Base-by-base conservation (phyloP, 2,329 filamentous ascomycete genomes). In the Aspergillus piperis region DNA sequence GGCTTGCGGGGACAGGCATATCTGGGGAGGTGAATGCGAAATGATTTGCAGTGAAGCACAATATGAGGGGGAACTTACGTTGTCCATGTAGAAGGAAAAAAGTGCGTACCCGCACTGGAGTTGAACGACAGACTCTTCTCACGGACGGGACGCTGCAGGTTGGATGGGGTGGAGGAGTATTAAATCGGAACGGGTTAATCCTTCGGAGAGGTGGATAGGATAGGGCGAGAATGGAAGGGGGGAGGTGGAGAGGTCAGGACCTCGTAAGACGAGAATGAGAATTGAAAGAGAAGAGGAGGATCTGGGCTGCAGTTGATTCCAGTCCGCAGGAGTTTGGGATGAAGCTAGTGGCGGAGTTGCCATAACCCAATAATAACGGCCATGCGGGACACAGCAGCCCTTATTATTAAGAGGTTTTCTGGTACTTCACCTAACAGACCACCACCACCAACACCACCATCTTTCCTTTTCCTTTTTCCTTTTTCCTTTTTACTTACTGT, bases 11-110 rank as follows among this genome's bases (percentile, higher is more conserved):
- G 10, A 41, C 30, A 25, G 49, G 25, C 13, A 25, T 11, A 51
- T 25, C 25, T 27, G 25, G 5, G 3, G 25, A 30, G 10, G 25
- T 32, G 5, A n/a, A 50, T n/a, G 47, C 47, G 47, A 50, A 30
- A 15, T n/a, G 23, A 15, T n/a, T 13, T 23, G 8, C 17, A 27
- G 8, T 7, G 38, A 39, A 19, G 2, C 11, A 25, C 32, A 44
- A 49, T 42, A 41, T 49, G 64, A 58, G 60, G 25, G 44, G 62
- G 60, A 27, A 72, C 78, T 72, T 70, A 80, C 78, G 70, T 78
- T 79, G 72, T 79, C 78, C 78, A 80, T 80, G 68, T 64, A 67
- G 63, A 36, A 36, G 57, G 66, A 73, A 71, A 72, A 70, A 71
- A 70, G 69, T 71, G 72, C 72, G 71, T 67, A 69, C 73, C 69